Percentiles rank a stretch among this genome's conserved stretches.
These are phyloP conservation scores for Xylariaceae sp. DNA, from an alignment of 2,329 filamentous ascomycete species.

Conservation along the genomic window DNA sequence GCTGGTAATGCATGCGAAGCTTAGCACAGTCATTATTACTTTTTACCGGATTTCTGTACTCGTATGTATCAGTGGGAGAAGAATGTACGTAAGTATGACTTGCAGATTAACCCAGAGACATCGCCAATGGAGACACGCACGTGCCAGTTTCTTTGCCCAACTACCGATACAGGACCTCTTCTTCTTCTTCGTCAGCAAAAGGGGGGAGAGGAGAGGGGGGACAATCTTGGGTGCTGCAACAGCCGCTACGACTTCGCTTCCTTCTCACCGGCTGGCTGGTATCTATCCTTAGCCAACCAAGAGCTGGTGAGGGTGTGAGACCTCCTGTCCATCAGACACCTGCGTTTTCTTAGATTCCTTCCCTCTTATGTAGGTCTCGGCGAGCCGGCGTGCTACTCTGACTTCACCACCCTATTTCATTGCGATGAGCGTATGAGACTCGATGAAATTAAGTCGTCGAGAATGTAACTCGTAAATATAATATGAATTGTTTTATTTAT, in stretches of 20 bases:
- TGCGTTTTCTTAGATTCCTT: neutral
- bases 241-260: neutral
- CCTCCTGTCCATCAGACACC: neutral
- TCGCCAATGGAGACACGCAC: slow-evolving; percentile 6
- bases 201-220: neutral
- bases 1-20: neutral
- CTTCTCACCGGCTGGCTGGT: neutral
- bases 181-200: slow-evolving; percentile 10
- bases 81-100: slow-evolving; percentile 11
- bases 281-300: neutral
- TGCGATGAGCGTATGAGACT: no score
- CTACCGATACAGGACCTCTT: neutral
- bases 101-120: slow-evolving; percentile 2
- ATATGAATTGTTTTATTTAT: no score
- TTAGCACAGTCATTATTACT: slow-evolving; percentile 8
- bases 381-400: slow-evolving; percentile 4
- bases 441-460: no score
- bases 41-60: no score
- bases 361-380: slow-evolving; percentile 10
- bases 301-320: slow-evolving; percentile 1
- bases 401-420: slow-evolving; percentile 5
- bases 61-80: neutral
- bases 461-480: no score
- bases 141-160: slow-evolving; percentile 4
- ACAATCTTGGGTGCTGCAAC: neutral